A percentile compares a stretch with the other conserved stretches of the same genome.
Conservation (phyloP, 805 yeast genomes). For the Teunomyces cretensis region DNA sequence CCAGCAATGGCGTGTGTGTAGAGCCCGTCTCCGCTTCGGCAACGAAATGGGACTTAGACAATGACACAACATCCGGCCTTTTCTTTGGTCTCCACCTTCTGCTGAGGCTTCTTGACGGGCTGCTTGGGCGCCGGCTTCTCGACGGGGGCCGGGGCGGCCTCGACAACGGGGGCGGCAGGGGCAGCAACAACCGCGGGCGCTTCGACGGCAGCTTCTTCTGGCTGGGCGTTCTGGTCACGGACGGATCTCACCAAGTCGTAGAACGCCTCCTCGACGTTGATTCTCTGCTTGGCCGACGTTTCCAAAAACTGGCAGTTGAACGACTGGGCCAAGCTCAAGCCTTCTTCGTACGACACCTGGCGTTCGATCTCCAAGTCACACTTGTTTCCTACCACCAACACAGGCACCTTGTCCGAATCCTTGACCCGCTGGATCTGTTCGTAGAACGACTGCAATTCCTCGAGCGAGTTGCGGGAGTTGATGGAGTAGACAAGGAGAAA, state of each 20-base stretch:
- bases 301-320: slow-evolving; percentile 79
- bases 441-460: slow-evolving; percentile 75
- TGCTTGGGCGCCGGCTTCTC: background rate
- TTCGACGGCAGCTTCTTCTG: slow-evolving; percentile 4
- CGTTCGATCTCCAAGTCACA: slow-evolving; percentile 74
- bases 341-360: slow-evolving; percentile 71
- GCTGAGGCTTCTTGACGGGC: background rate
- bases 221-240: slow-evolving; percentile 22
- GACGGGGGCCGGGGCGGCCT: slow-evolving; percentile 6
- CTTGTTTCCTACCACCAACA: slow-evolving; percentile 76
- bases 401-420: slow-evolving; percentile 72
- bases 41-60: no score
- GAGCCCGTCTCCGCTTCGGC: no score
- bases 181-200: slow-evolving; percentile 1
- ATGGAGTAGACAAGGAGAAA: slow-evolving; percentile 86
- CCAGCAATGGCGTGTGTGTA: background rate
- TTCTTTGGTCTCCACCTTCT: slow-evolving; percentile 24
- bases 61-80: slow-evolving; percentile 39
- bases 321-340: slow-evolving; percentile 57
- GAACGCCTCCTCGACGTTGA: slow-evolving; percentile 86
- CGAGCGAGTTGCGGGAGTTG: slow-evolving; percentile 80
- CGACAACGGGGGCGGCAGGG: slow-evolving; percentile 1
- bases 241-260: slow-evolving; percentile 64
- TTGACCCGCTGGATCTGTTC: slow-evolving; percentile 79
- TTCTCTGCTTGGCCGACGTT: slow-evolving; percentile 88